These are phyloP conservation scores for Lyophyllum shimeji DNA, from an alignment of 768 basidiomycete species.

Conservation along the genomic window DNA sequence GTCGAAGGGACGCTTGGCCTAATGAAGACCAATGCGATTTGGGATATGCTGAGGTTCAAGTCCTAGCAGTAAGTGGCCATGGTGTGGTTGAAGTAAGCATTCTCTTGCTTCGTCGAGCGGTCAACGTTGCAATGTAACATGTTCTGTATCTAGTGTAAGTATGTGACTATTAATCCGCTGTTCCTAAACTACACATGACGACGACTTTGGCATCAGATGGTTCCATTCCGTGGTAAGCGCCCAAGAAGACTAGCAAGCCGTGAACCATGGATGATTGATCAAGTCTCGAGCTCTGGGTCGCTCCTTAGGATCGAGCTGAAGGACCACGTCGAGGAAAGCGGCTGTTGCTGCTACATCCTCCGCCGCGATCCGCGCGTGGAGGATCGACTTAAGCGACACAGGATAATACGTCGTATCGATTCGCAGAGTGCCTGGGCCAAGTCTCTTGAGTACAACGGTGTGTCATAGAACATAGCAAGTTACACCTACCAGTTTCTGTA, in stretches of 20 bases:
- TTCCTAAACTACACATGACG: no score
- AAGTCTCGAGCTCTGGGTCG: slow-evolving; percentile 17
- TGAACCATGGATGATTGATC: slow-evolving; percentile 24
- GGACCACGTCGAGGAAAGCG: slow-evolving; percentile 17
- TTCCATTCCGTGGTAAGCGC: not conserved
- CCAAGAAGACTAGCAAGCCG: not conserved
- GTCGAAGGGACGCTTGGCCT: no score
- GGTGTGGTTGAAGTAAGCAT: not conserved
- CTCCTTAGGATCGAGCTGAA: slow-evolving; percentile 18
- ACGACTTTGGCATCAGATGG: not conserved
- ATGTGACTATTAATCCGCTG: no score
- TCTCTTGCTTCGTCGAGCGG: no score
- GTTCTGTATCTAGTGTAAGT: no score
- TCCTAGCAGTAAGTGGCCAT: not conserved
- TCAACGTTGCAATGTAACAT: no score
- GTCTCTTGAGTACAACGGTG: no score
- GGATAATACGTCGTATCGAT: slow-evolving; percentile 27
- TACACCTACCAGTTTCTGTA: slow-evolving; percentile 18
- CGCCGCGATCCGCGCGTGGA: slow-evolving; percentile 15
- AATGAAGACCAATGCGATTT: slow-evolving; percentile 3
- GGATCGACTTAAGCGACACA: slow-evolving; percentile 16
- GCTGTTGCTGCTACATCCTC: slow-evolving; percentile 15
- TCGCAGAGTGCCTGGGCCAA: slow-evolving; percentile 13
- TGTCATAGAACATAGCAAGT: no score
- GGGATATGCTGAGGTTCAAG: slow-evolving; percentile 10